Evolutionary conservation across 371 early-diverging fungal genomes (phyloP).

Genomic region (Apophysomyces sp.): DNA sequence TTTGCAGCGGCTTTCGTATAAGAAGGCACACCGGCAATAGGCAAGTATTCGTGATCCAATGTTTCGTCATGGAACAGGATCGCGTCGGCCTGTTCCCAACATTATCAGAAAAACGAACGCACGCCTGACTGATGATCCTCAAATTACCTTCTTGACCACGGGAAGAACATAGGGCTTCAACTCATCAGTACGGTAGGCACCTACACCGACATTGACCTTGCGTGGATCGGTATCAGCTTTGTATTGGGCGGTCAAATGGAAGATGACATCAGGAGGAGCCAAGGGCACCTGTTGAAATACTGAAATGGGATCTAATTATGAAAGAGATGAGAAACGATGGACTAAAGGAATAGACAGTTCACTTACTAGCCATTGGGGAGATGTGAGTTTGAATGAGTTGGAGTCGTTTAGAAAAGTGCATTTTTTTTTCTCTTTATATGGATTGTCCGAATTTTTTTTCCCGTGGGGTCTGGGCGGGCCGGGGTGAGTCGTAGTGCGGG

Average conservation of each 20-base stretch:
- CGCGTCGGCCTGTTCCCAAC: constrained; percentile 71
- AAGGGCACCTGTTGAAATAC: constrained; percentile 65
- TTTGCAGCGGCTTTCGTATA: constrained; percentile 78
- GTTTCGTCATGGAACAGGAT: constrained; percentile 67
- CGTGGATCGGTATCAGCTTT: constrained; percentile 74
- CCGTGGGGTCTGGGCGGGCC: constrained; percentile 7
- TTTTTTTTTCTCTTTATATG: constrained; percentile 1
- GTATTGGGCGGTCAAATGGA: constrained; percentile 81
- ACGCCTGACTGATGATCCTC: neutral
- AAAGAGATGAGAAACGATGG: neutral
- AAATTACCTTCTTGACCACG: constrained; percentile 82
- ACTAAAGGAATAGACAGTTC: neutral
- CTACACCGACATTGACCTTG: constrained; percentile 96
- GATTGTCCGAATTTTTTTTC: neutral
- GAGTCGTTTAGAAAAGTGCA: constrained; percentile 16
- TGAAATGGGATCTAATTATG: constrained; percentile 22
- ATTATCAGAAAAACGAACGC: neutral
- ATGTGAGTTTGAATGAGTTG: constrained; percentile 19
- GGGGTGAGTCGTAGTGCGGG: neutral
- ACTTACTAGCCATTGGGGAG: constrained; percentile 7
- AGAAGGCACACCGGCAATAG: constrained; percentile 78
- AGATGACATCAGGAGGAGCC: constrained; percentile 92
- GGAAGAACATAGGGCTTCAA: constrained; percentile 96
- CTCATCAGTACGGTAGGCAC: constrained; percentile 92
- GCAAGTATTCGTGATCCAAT: constrained; percentile 93